Evolutionary conservation across 225 moss, liverwort and hornwort species (phyloP).

Genomic region (Bryum argenteum): DNA sequence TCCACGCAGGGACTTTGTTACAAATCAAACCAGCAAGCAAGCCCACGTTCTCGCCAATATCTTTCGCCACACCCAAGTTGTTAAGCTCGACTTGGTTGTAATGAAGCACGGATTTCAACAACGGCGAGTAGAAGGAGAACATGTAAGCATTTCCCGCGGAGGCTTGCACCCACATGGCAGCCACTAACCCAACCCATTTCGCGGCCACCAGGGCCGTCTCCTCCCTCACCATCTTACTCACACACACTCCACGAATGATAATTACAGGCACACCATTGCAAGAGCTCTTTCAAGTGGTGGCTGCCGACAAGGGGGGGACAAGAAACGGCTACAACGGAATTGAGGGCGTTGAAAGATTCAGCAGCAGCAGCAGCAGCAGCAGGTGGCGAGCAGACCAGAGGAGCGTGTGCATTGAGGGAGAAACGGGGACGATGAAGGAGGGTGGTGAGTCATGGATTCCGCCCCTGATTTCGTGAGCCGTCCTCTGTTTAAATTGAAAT

Average conservation of each 20-base stretch:
- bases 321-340: too few relatives aligned
- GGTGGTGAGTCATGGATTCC: background rate
- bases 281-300: too few relatives aligned
- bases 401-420: too few relatives aligned
- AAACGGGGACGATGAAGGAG: background rate
- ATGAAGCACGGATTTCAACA: constrained; percentile 48
- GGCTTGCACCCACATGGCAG: constrained; percentile 72
- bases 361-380: too few relatives aligned
- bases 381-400: too few relatives aligned
- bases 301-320: too few relatives aligned
- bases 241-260: too few relatives aligned
- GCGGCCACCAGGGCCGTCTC: constrained; percentile 44
- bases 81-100: constrained; percentile 67
- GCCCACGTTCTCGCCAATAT: constrained; percentile 66
- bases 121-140: constrained; percentile 62
- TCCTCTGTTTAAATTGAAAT: too few relatives aligned
- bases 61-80: constrained; percentile 67
- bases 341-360: too few relatives aligned
- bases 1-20: constrained; percentile 59
- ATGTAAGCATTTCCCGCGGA: constrained; percentile 65
- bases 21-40: constrained; percentile 57
- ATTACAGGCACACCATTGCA: too few relatives aligned
- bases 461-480: background rate
- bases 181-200: constrained; percentile 63
- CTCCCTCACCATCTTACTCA: constrained; percentile 40